Conservation (phyloP, 2,329 filamentous ascomycete species). For the Emmonsiellopsis sp. region DNA sequence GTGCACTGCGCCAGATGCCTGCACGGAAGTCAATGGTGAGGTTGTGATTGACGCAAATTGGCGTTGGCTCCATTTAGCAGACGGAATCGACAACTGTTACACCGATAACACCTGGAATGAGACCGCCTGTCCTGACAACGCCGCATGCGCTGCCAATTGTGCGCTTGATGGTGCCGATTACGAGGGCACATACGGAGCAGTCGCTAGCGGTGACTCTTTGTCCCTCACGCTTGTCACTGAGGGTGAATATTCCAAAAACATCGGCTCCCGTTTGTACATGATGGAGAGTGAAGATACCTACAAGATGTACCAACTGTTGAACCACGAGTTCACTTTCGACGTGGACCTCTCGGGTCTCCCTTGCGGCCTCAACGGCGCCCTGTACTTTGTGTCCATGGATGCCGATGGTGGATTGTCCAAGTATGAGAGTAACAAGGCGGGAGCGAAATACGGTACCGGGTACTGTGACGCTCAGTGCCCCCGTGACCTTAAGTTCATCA, state of each 20-base stretch:
- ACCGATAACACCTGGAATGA: constrained; percentile 43
- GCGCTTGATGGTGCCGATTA: constrained; percentile 50
- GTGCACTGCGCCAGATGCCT: constrained; percentile 43
- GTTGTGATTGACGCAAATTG: constrained; percentile 51
- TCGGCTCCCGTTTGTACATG: constrained; percentile 52
- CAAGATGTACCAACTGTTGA: constrained; percentile 54
- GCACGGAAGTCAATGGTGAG: constrained; percentile 42
- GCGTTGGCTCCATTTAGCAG: constrained; percentile 46
- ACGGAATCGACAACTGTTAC: constrained; percentile 48
- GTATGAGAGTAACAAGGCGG: constrained; percentile 45
- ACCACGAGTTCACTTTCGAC: constrained; percentile 63
- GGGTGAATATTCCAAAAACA: constrained; percentile 21
- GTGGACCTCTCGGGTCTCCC: constrained; percentile 59
- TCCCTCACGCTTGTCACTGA: constrained; percentile 41
- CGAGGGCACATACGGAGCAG: constrained; percentile 42
- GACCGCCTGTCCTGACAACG: constrained; percentile 39
- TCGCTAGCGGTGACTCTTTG: constrained; percentile 39
- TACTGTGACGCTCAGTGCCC: constrained; percentile 56
- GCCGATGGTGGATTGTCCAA: constrained; percentile 48
- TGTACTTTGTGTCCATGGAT: constrained; percentile 57
- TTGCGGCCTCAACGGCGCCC: constrained; percentile 62
- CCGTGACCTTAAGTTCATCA: constrained; percentile 44
- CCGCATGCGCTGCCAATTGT: constrained; percentile 46
- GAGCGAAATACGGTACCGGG: constrained; percentile 52
- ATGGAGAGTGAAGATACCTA: constrained; percentile 54